Percentiles rank a stretch among this genome's conserved stretches.
These are phyloP conservation scores for Diaporthe sp. DNA, from an alignment of 2,329 filamentous ascomycete species.

Conservation along the genomic window DNA sequence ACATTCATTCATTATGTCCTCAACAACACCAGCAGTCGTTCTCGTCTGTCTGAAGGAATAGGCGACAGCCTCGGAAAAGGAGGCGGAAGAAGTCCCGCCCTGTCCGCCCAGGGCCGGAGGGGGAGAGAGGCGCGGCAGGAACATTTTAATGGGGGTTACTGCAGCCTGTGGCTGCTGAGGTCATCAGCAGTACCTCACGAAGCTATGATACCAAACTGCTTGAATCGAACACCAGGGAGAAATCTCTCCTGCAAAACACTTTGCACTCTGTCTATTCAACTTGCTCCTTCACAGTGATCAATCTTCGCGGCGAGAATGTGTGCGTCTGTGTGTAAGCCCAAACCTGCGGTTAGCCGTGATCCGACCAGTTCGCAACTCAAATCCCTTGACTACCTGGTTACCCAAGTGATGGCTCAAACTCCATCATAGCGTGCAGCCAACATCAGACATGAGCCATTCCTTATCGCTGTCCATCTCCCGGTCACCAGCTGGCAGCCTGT, in stretches of 20 bases:
- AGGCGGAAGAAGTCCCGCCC: background rate
- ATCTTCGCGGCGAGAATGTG: background rate
- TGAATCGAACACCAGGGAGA: slow-evolving; percentile 19
- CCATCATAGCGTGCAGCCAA: slow-evolving; percentile 26
- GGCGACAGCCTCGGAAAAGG: slow-evolving; percentile 27
- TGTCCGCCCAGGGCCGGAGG: background rate
- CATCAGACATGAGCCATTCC: slow-evolving; percentile 8
- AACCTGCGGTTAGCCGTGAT: slow-evolving; percentile 14
- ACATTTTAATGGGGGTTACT: slow-evolving; percentile 19
- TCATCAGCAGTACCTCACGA: slow-evolving; percentile 38
- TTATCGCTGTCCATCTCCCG: background rate
- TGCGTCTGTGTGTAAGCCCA: slow-evolving; percentile 15
- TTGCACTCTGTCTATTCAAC: background rate
- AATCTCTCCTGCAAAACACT: background rate
- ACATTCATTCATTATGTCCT: slow-evolving; percentile 34
- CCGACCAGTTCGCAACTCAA: slow-evolving; percentile 17
- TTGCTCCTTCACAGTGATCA: background rate
- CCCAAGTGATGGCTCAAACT: slow-evolving; percentile 9
- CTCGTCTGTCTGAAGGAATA: slow-evolving; percentile 9
- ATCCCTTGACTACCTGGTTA: background rate
- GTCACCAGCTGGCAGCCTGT: background rate
- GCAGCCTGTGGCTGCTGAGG: slow-evolving; percentile 28
- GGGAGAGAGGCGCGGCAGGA: slow-evolving; percentile 1
- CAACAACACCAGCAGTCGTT: slow-evolving; percentile 12
- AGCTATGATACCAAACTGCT: slow-evolving; percentile 40